Base-by-base conservation (phyloP, 2,329 filamentous ascomycete genomes). In the Pestalotiopsis sp. region DNA sequence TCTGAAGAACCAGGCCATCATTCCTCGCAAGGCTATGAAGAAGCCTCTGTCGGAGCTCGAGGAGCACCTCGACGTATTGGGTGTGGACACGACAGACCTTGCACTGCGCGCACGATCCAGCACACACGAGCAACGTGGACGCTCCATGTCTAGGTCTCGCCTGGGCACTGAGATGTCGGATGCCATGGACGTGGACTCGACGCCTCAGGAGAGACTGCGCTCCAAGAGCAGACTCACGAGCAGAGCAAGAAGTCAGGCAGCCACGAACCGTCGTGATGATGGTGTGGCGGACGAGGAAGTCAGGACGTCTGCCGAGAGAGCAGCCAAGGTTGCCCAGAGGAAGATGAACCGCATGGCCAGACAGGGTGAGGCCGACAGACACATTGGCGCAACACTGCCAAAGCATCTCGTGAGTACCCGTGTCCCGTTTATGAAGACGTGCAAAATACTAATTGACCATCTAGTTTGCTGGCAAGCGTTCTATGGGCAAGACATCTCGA, bases 271-370 rank as follows among this genome's bases (percentile, higher is more conserved):
- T 77, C 87, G 90, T 71, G 90, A 91, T 36, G 93, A 94, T 72
- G 94, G 93, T 83, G 91, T 98, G 57, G 87, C 86, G 69, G 89
- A 93, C 78, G 88, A 90, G 72, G 81, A 79, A 67, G 84, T 88
- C 64, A 89, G 93, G 73, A 87, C 86, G 70, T 97, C 95, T 88
- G 94, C 93, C 49, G 95, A 97, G 81, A 91, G 92, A 77, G 85
- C 97, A 79, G 88, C 90, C 79, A 98, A 97, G 88, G 84, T 99
- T 79, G 88, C 91, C 76, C 97, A 99, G 91, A 94, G 95, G 88
- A 95, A 94, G 89, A 98, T 97, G 94, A 99, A 99, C 86, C 90
- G 95, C 73, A 96, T 97, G 92, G 96, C 96, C 59, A 91, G 95
- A 81, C 93, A 97, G 87, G 96, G 96, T 86, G 96, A 99, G 85